phyloP scores from a whole-genome alignment of 2,329 filamentous ascomycete species.

The Cladobotryum protrusum region DNA sequence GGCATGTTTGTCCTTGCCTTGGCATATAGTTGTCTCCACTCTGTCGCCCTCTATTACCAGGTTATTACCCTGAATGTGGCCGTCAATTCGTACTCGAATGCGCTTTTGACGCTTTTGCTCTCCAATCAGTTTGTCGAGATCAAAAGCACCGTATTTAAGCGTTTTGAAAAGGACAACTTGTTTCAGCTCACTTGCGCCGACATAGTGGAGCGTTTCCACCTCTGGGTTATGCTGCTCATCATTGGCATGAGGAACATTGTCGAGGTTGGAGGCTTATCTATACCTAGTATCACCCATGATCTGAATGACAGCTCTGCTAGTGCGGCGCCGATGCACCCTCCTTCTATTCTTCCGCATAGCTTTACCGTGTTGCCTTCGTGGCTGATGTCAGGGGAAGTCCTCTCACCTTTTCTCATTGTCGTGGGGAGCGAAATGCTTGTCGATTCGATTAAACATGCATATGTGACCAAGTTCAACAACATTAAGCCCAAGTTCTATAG shows the following conservation, averaged over 20 bases:
- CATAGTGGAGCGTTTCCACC: constrained; percentile 91
- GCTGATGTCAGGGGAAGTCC: constrained; percentile 70
- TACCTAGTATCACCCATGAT: constrained; percentile 48
- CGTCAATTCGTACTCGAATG: constrained; percentile 97
- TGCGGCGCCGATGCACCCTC: constrained; percentile 54
- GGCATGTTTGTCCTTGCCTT: constrained; percentile 87
- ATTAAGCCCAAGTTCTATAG: constrained; percentile 86
- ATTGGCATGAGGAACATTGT: constrained; percentile 95
- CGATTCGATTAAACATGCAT: constrained; percentile 94
- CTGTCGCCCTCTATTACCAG: constrained; percentile 88
- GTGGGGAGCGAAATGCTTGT: constrained; percentile 95
- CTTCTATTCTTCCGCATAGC: constrained; percentile 78
- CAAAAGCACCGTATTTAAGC: constrained; percentile 97
- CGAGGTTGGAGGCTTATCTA: constrained; percentile 80
- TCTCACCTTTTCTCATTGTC: constrained; percentile 90
- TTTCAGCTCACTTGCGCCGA: constrained; percentile 97
- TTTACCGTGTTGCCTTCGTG: constrained; percentile 85
- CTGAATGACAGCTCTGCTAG: constrained; percentile 46
- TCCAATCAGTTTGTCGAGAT: constrained; percentile 99
- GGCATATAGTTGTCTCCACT: constrained; percentile 80
- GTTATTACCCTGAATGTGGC: constrained; percentile 97
- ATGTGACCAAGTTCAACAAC: constrained; percentile 98
- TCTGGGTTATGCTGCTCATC: constrained; percentile 96
- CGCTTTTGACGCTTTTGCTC: constrained; percentile 81
- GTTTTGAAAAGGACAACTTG: constrained; percentile 94